Percentiles rank a stretch among this genome's conserved stretches.
Conservation (phyloP, 768 basidiomycete species). For the Pulveroboletus sp. region DNA sequence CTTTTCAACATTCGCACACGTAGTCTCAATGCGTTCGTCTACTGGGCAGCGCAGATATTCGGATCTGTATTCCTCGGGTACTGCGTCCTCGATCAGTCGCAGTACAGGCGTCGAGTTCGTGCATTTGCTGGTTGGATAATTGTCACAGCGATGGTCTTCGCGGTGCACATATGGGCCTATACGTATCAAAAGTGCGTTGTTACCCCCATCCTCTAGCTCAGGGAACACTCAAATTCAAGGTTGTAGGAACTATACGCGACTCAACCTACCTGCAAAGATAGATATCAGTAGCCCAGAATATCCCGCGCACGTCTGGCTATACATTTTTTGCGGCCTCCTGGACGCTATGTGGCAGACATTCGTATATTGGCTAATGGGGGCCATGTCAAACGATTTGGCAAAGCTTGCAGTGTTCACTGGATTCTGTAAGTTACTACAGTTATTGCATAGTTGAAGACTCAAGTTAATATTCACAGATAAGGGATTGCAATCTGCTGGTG, state of each 20-base stretch:
- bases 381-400: conserved; percentile 77
- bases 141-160: conserved; percentile 59
- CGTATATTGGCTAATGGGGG: conserved; percentile 79
- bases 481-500: conserved; percentile 72
- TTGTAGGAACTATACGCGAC: conserved; percentile 55
- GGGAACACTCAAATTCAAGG: not conserved
- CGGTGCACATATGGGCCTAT: conserved; percentile 72
- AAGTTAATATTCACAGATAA: conserved; percentile 45
- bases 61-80: conserved; percentile 67
- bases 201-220: not conserved
- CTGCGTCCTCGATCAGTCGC: conserved; percentile 54
- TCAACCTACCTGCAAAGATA: conserved; percentile 45
- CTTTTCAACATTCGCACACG: conserved; percentile 78
- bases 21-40: conserved; percentile 70
- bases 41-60: conserved; percentile 76
- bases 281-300: conserved; percentile 58
- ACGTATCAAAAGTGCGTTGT: conserved; percentile 66
- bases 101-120: conserved; percentile 57
- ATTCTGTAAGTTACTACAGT: conserved; percentile 55
- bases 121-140: conserved; percentile 67
- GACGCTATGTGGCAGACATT: conserved; percentile 86
- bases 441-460: not conserved
- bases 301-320: conserved; percentile 52
- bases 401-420: conserved; percentile 79
- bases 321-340: conserved; percentile 67